Conservation (phyloP, 306 rosid species). For the Pyrus pyrifolia region DNA sequence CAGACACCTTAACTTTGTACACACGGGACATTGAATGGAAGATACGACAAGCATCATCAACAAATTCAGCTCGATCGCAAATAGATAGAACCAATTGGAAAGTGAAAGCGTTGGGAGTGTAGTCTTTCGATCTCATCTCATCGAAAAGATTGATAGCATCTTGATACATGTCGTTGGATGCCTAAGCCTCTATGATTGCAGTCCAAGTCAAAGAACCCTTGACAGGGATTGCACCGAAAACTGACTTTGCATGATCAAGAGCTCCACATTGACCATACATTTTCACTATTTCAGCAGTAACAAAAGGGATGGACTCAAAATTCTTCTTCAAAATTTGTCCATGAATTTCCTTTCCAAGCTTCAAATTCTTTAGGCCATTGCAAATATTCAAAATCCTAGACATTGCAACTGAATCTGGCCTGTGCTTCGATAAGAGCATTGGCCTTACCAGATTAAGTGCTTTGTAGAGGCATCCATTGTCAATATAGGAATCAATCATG, state of each 20-base stretch:
- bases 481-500: conserved; percentile 60
- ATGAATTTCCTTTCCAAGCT: conserved; percentile 73
- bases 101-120: conserved; percentile 56
- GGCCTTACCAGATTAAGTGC: conserved; percentile 56
- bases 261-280: conserved; percentile 60
- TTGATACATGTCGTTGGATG: conserved; percentile 34
- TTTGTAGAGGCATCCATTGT: conserved; percentile 33
- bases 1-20: conserved; percentile 44
- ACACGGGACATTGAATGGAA: conserved; percentile 43
- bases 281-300: conserved; percentile 52
- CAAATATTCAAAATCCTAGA: conserved; percentile 57
- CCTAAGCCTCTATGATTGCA: conserved; percentile 63
- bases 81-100: conserved; percentile 53
- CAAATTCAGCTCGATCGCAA: conserved; percentile 63
- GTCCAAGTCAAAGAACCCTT: conserved; percentile 85
- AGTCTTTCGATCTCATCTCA: conserved; percentile 37
- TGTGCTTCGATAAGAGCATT: conserved; percentile 56
- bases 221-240: conserved; percentile 41
- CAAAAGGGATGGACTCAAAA: conserved; percentile 43
- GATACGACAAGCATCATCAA: conserved; percentile 51
- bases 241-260: conserved; percentile 38
- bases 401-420: conserved; percentile 62
- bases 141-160: conserved; percentile 53
- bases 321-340: conserved; percentile 59
- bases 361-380: conserved; percentile 35